Evolutionary conservation across 2,329 filamentous ascomycete genomes (phyloP), one percentile per base, ranked within the genome.

Genomic region (Huntiella moniliformis): DNA sequence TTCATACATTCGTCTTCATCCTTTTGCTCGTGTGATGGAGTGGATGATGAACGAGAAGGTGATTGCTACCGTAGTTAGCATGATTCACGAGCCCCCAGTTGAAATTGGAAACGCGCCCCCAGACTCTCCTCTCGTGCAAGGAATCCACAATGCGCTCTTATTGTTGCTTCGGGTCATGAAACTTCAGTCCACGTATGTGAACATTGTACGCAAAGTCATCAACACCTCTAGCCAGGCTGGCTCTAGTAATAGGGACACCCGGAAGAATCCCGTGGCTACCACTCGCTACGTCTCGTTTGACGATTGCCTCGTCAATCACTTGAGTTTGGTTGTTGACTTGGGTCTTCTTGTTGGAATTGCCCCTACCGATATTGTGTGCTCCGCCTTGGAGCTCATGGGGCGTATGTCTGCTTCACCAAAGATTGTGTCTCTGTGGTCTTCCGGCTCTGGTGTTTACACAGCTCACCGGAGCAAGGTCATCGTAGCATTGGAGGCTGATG

Each of bases 21-120:
- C 92, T 0, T 98, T 96, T 56, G 78, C 83, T 3, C 77, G 92
- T 49, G 79, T 93, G 12, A 95, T 96, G 82, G 91, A 98, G 57
- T 96, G 91, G 86, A 74, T 98, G 62, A 94, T 93, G 61, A 95
- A 93, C 57, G 84, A 92, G 56, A 84, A 81, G 52, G 83, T 95
- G 16, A 75, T 93, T 55, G 74, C 73, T 52, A 74, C 79, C 11
- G 63, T 98, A 2, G 88, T 95, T 60, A 70, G 74, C 47, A 74
- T 81, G 8, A 74, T 91, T 28, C 82, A 88, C 53, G 80, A 92
- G 57, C 75, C 88, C 53, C 64, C 79, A 12, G 67, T 71, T 5
- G 77, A 82, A 49, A 72, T 95, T 36, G 75, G 82, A 51, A 77
- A 74, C 53, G 74, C 84, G 8, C 66, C 77, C 4, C 74, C 79